These are phyloP conservation scores for Groenewaldozyma tartarivorans DNA, from an alignment of 805 yeast genomes.

Conservation along the genomic window DNA sequence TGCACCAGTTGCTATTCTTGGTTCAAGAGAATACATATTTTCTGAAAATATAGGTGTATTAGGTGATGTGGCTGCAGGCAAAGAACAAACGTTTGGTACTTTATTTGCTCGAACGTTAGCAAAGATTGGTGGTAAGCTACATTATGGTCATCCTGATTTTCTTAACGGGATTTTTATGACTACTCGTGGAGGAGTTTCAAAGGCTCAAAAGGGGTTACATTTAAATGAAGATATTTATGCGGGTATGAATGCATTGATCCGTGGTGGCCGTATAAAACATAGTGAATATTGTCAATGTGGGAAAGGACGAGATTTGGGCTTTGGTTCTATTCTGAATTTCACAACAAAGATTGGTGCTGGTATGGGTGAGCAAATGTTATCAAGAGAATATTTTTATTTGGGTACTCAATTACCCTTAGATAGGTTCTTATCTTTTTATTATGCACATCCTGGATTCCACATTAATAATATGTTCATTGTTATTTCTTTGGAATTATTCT, in stretches of 20 bases:
- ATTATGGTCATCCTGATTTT: conserved; percentile 84
- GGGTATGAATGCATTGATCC: conserved; percentile 66
- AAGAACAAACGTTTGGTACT: conserved; percentile 82
- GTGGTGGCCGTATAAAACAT: conserved; percentile 80
- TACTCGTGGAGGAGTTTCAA: conserved; percentile 80
- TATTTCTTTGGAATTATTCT: conserved; percentile 54
- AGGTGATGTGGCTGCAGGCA: conserved; percentile 83
- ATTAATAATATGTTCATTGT: conserved; percentile 68
- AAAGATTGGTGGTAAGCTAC: conserved; percentile 72
- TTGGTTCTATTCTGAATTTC: conserved; percentile 72
- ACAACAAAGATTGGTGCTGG: conserved; percentile 84
- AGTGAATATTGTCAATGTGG: conserved; percentile 82
- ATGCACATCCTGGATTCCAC: conserved; percentile 84
- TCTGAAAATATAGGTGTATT: conserved; percentile 74
- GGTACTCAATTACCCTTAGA: conserved; percentile 72
- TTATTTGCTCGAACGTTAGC: conserved; percentile 76
- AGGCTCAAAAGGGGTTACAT: conserved; percentile 75
- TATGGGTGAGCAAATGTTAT: conserved; percentile 81
- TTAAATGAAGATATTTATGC: conserved; percentile 82
- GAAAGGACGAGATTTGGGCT: conserved; percentile 78
- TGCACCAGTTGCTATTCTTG: conserved; percentile 71
- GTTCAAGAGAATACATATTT: conserved; percentile 76
- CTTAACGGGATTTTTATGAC: conserved; percentile 68
- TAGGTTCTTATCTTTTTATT: conserved; percentile 68
- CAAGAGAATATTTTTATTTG: conserved; percentile 71